These are phyloP conservation scores for Scheffersomyces spartinae DNA, from an alignment of 805 yeast species.

Conservation along the genomic window DNA sequence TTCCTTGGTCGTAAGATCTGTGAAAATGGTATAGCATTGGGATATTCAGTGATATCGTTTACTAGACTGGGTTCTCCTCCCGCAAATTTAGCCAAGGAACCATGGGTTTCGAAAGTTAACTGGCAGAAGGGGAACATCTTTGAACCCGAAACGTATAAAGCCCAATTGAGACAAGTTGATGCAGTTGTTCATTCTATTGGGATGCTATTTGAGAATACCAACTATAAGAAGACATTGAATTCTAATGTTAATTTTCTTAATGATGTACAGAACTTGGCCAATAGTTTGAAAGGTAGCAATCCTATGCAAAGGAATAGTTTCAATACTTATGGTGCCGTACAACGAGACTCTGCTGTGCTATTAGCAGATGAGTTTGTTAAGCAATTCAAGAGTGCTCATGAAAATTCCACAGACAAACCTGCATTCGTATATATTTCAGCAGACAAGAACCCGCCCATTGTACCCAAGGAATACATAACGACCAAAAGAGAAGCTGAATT, in stretches of 20 bases:
- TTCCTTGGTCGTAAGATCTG: slow-evolving; percentile 43
- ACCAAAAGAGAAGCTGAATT: slow-evolving; percentile 73
- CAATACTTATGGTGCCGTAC: slow-evolving; percentile 49
- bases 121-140: slow-evolving; percentile 66
- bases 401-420: slow-evolving; percentile 11
- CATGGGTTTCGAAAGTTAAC: slow-evolving; percentile 47
- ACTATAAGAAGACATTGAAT: slow-evolving; percentile 48
- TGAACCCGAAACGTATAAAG: slow-evolving; percentile 44
- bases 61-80: slow-evolving; percentile 47
- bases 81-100: slow-evolving; percentile 15
- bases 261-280: slow-evolving; percentile 17
- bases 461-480: slow-evolving; percentile 60
- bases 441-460: slow-evolving; percentile 53
- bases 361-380: slow-evolving; percentile 45
- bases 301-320: slow-evolving; percentile 43
- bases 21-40: neutral
- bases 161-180: slow-evolving; percentile 34
- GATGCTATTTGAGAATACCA: slow-evolving; percentile 52
- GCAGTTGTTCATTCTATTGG: slow-evolving; percentile 84
- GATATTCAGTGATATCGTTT: neutral
- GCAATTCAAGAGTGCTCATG: too few relatives aligned
- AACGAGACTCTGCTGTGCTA: slow-evolving; percentile 56
- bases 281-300: slow-evolving; percentile 38
- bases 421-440: slow-evolving; percentile 75
- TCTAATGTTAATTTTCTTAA: slow-evolving; percentile 25